Base-by-base conservation (phyloP, 495 filamentous ascomycete genomes). In the Daldinia childiae region DNA sequence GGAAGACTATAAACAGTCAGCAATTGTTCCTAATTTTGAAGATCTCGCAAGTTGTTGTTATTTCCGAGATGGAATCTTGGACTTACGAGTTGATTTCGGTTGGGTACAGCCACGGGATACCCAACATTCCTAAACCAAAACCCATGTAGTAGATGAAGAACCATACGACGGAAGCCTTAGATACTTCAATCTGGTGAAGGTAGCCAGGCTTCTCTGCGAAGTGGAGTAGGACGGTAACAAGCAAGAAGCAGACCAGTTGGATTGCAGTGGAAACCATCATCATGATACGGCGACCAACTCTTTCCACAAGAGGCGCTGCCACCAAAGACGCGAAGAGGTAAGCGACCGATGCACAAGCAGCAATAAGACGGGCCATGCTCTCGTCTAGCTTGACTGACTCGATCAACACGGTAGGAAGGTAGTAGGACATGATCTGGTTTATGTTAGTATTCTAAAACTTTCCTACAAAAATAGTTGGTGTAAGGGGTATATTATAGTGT, bases 61-160 rank as follows among this genome's bases (percentile, higher is more conserved):
- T 3, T 9, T 6, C 19, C 11, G 32, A 56, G 61, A 50, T 4
- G 30, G 17, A 43, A 7, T 58, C 30, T 51, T 24, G 30, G 7
- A 60, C 63, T 76, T 67, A 80, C 74, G 71, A 82, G 61, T 88
- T 89, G 75, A 90, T 89, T 68, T 90, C 89, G 4, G 88, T 88
- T 0, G 87, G 86, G 69, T 90, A 91, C 1, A 90, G 76, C 87
- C 86, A 89, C 0, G 86, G 86, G 1, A 86, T 82, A 17, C 85
- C 84, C 15, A 88, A 77, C 84, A 86, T 86, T 8, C 85, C 87
- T 39, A 88, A 81, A 14, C 84, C 87, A 62, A 88, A 88, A 43
- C 80, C 80, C 19, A 78, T 77, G 65, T 79, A 80, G 69, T 77
- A 82, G n/a, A 87, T 61, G 64, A 88, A 85, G 73, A 88, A 86